phyloP scores from a whole-genome alignment of 2,329 filamentous ascomycete genomes.

The Penicillium nordicum region DNA sequence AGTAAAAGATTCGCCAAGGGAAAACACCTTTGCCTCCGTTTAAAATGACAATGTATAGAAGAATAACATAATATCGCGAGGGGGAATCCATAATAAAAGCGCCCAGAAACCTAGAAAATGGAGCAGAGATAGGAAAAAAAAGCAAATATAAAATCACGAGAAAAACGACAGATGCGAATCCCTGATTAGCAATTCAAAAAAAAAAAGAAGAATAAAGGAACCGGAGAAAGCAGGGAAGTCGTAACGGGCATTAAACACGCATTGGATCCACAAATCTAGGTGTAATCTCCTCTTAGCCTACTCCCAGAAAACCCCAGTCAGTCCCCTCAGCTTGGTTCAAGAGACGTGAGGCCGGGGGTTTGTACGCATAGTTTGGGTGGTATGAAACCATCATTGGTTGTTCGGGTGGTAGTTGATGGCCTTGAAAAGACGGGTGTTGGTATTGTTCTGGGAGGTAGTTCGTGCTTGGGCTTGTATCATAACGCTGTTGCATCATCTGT shows the following conservation, averaged over 20 bases:
- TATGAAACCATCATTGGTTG: conserved; percentile 35
- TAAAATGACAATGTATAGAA: conserved; percentile 15
- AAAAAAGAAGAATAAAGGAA: conserved; percentile 1
- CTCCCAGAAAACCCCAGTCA: conserved; percentile 40
- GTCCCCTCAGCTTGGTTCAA: conserved; percentile 40
- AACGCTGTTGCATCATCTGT: conserved; percentile 35
- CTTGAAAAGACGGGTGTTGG: conserved; percentile 27
- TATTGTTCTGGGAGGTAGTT: conserved; percentile 34
- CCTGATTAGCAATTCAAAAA: background rate
- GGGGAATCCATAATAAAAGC: conserved; percentile 17
- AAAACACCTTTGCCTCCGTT: conserved; percentile 19
- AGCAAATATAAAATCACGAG: conserved; percentile 6
- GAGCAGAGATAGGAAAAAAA: background rate
- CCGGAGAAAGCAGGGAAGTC: conserved; percentile 14
- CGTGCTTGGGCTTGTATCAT: conserved; percentile 28
- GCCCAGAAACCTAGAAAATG: conserved; percentile 5
- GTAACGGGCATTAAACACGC: conserved; percentile 25
- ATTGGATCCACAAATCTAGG: conserved; percentile 14
- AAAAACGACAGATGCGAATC: conserved; percentile 11
- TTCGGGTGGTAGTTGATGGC: conserved; percentile 29
- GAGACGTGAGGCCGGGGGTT: conserved; percentile 30
- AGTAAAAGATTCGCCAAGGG: conserved; percentile 5
- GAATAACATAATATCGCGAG: conserved; percentile 3
- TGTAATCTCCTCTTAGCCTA: conserved; percentile 28
- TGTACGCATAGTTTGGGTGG: conserved; percentile 33